phyloP scores from a whole-genome alignment of 2,329 filamentous ascomycete genomes.

The Microcera coccophila region DNA sequence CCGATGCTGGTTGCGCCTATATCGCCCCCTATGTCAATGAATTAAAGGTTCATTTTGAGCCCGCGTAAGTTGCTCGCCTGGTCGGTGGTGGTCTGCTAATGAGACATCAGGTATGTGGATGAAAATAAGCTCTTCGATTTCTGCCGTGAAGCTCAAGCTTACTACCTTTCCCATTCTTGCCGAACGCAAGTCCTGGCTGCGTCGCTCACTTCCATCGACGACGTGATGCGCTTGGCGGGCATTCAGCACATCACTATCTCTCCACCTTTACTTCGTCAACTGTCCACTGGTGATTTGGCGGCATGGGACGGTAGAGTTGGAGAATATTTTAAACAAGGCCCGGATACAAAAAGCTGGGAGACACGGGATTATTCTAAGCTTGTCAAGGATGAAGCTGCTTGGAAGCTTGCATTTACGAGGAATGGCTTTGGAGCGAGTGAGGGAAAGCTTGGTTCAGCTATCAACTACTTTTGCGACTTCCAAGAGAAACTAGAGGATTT shows the following conservation, averaged over 20 bases:
- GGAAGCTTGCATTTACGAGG: slow-evolving; percentile 49
- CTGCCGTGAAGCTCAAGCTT: slow-evolving; percentile 49
- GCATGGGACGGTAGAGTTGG: slow-evolving; percentile 30
- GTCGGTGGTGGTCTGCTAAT: slow-evolving; percentile 1
- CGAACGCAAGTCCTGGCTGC: slow-evolving; percentile 53
- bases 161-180: slow-evolving; percentile 41
- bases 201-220: slow-evolving; percentile 53
- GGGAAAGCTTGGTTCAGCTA: slow-evolving; percentile 50
- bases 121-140: slow-evolving; percentile 48
- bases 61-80: slow-evolving; percentile 32
- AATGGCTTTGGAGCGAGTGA: slow-evolving; percentile 45
- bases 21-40: slow-evolving; percentile 66
- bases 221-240: slow-evolving; percentile 56
- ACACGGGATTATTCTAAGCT: slow-evolving; percentile 18
- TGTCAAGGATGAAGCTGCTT: slow-evolving; percentile 42
- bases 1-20: slow-evolving; percentile 55
- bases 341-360: slow-evolving; percentile 27
- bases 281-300: slow-evolving; percentile 38
- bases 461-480: slow-evolving; percentile 56
- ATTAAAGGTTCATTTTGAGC: slow-evolving; percentile 58
- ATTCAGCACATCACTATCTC: slow-evolving; percentile 58
- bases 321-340: slow-evolving; percentile 28
- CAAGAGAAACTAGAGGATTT: slow-evolving; percentile 48
- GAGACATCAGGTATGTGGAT: slow-evolving; percentile 41
- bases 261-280: slow-evolving; percentile 46